A percentile compares a stretch with the other conserved stretches of the same genome.
These are phyloP conservation scores for Quercus lobata DNA, from an alignment of 331 rosid genomes.

Conservation along the genomic window DNA sequence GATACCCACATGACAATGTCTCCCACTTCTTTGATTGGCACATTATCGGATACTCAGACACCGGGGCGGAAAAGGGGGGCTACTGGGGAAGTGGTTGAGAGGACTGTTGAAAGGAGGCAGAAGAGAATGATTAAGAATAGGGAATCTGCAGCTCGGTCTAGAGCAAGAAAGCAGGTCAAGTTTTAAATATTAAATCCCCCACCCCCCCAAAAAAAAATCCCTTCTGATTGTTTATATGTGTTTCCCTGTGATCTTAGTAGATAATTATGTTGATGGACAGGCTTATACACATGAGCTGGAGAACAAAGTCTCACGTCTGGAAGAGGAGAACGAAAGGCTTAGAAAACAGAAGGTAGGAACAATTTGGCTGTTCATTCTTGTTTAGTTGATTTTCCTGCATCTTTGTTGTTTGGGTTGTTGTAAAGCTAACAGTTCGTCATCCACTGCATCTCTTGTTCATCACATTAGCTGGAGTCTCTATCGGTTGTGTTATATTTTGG, in stretches of 20 bases:
- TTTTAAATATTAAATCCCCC: not conserved
- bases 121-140: constrained; percentile 55
- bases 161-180: constrained; percentile 50
- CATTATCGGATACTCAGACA: constrained; percentile 33
- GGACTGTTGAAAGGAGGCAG: constrained; percentile 52
- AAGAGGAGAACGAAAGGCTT: constrained; percentile 49
- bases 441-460: not conserved
- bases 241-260: not conserved
- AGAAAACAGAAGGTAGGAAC: constrained; percentile 35
- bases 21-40: constrained; percentile 38
- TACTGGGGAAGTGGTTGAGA: constrained; percentile 41
- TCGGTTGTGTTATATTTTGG: constrained; percentile 1
- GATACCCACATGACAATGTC: constrained; percentile 28
- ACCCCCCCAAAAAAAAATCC: not conserved
- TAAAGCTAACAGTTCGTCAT: not conserved
- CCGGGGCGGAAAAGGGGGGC: constrained; percentile 42
- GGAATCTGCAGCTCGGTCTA: constrained; percentile 55
- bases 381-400: constrained; percentile 1
- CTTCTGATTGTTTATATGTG: not conserved
- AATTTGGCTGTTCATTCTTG: constrained; percentile 11
- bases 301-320: constrained; percentile 42
- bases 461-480: not conserved
- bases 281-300: constrained; percentile 56
- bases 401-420: constrained; percentile 7
- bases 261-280: constrained; percentile 27